A percentile compares a stretch with the other conserved stretches of the same genome.
These are phyloP conservation scores for Cymbidium sinense DNA, from an alignment of 106 monocot genomes.

Conservation along the genomic window DNA sequence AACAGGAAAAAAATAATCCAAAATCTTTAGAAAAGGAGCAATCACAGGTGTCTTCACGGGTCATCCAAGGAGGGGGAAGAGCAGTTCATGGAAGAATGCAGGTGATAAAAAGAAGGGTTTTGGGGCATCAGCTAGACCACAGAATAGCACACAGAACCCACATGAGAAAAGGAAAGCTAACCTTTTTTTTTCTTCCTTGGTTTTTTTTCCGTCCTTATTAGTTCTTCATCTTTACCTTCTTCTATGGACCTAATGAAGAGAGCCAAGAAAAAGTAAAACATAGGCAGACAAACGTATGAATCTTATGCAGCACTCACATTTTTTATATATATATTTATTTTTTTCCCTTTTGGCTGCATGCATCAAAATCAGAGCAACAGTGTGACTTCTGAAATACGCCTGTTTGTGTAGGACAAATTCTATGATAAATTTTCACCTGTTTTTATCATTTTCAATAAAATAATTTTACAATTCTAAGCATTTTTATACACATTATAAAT, in stretches of 20 bases:
- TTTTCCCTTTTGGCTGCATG: conserved; percentile 28
- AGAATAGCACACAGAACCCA: conserved; percentile 3
- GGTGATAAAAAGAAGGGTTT: conserved; percentile 10
- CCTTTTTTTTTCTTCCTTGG: neutral
- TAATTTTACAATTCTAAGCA: no score
- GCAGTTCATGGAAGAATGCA: conserved; percentile 8
- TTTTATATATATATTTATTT: conserved; percentile 6
- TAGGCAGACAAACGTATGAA: neutral
- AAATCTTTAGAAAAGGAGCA: neutral
- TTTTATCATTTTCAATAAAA: no score
- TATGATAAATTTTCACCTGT: no score
- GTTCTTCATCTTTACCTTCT: conserved; percentile 1
- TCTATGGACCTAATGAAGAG: neutral
- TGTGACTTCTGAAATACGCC: conserved; percentile 58
- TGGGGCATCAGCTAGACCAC: neutral
- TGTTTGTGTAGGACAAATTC: neutral
- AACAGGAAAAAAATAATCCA: neutral
- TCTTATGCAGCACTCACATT: neutral
- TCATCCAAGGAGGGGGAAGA: neutral
- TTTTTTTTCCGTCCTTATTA: neutral
- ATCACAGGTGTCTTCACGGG: conserved; percentile 6
- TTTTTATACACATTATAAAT: no score
- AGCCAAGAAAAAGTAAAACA: neutral
- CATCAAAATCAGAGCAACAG: conserved; percentile 60
- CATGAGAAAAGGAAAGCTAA: neutral